Evolutionary conservation across 192 early-diverging fungal genomes (phyloP).

Genomic region (Jimgerdemannia flammicorona): DNA sequence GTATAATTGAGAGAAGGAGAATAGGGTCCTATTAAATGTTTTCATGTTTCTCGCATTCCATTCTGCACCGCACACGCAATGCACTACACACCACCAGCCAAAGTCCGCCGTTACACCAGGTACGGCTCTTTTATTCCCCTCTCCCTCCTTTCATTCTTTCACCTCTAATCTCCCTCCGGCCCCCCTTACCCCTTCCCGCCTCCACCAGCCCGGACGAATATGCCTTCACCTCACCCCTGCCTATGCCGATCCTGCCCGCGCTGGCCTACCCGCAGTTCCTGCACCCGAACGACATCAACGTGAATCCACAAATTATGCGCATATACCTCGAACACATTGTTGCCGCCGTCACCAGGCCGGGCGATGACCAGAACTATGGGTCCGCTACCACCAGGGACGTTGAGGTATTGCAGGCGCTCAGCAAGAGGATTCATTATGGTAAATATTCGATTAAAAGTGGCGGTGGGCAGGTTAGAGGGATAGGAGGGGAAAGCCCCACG

Average conservation of each 20-base stretch:
- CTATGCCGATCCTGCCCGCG: conserved; percentile 82
- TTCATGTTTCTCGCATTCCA: conserved; percentile 1
- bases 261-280: conserved; percentile 80
- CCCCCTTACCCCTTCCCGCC: conserved; percentile 67
- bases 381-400: conserved; percentile 92
- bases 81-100: conserved; percentile 31
- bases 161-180: conserved; percentile 79
- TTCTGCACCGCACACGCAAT: neutral
- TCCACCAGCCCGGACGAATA: conserved; percentile 85
- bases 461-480: neutral
- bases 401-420: conserved; percentile 87
- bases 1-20: no score
- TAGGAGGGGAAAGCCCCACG: neutral
- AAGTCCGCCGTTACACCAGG: conserved; percentile 74
- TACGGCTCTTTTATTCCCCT: conserved; percentile 96
- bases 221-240: conserved; percentile 80
- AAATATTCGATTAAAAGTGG: neutral
- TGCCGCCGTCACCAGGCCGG: conserved; percentile 64
- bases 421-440: conserved; percentile 94
- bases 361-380: conserved; percentile 92
- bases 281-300: conserved; percentile 76
- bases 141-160: conserved; percentile 70
- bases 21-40: no score
- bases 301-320: conserved; percentile 80
- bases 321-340: conserved; percentile 82